phyloP scores from a whole-genome alignment of 1,139 yeast species.

The Yamadazyma blattariae region DNA sequence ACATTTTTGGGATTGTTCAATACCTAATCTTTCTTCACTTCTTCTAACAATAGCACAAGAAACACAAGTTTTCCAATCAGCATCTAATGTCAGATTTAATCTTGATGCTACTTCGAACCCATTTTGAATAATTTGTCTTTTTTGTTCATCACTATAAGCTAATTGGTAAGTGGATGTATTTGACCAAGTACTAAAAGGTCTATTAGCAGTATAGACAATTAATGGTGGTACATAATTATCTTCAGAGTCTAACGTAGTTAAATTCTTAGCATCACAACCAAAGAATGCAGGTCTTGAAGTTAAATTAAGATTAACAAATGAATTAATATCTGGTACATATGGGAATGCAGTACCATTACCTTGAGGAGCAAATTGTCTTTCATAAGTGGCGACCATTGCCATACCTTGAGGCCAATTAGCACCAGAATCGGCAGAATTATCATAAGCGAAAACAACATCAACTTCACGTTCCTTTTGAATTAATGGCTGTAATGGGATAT shows the following conservation, averaged over 20 bases:
- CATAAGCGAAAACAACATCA: conserved; percentile 44
- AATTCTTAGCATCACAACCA: conserved; percentile 75
- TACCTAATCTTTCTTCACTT: conserved; percentile 69
- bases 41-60: conserved; percentile 89
- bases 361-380: conserved; percentile 63
- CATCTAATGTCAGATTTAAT: conserved; percentile 67
- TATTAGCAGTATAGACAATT: conserved; percentile 75
- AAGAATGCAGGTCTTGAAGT: conserved; percentile 75
- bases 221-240: conserved; percentile 58
- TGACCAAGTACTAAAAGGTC: conserved; percentile 63
- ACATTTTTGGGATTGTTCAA: conserved; percentile 69
- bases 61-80: conserved; percentile 75
- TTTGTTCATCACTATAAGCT: conserved; percentile 57
- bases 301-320: conserved; percentile 61
- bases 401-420: conserved; percentile 43
- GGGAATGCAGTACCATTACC: conserved; percentile 75
- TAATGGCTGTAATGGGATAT: conserved; percentile 39
- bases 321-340: conserved; percentile 72
- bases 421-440: conserved; percentile 48
- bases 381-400: conserved; percentile 47
- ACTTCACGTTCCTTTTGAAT: conserved; percentile 37
- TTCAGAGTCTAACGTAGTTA: conserved; percentile 45
- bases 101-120: conserved; percentile 81
- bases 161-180: conserved; percentile 74
- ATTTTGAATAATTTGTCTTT: conserved; percentile 61